Evolutionary conservation across 1,284 basidiomycete genomes (phyloP).

Genomic region (Porodaedalea pini): DNA sequence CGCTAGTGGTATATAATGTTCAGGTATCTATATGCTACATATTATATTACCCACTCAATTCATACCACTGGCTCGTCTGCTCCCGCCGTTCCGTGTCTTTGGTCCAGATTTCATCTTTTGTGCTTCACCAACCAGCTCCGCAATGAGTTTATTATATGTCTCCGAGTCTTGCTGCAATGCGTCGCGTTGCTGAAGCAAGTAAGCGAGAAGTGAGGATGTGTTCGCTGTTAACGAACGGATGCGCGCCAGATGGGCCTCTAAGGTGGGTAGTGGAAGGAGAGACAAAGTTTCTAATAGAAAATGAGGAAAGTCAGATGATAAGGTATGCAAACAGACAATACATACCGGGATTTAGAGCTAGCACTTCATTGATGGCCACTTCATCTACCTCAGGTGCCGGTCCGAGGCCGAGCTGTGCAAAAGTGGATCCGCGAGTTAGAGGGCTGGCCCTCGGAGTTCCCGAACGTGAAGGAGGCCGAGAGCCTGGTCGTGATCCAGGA

Average conservation of each 20-base stretch:
- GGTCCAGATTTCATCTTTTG: slow-evolving; percentile 67
- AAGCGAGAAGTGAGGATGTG: slow-evolving; percentile 71
- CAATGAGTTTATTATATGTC: slow-evolving; percentile 78
- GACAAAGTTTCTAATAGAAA: slow-evolving; percentile 57
- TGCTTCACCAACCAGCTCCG: slow-evolving; percentile 77
- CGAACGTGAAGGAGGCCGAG: slow-evolving; percentile 37
- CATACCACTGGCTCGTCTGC: slow-evolving; percentile 52
- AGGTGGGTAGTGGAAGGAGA: slow-evolving; percentile 59
- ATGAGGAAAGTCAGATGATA: slow-evolving; percentile 15
- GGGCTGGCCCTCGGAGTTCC: slow-evolving; percentile 51
- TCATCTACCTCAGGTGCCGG: slow-evolving; percentile 71
- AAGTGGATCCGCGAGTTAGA: slow-evolving; percentile 35
- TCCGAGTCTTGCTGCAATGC: slow-evolving; percentile 84
- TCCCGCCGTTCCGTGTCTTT: slow-evolving; percentile 36
- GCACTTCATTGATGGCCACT: slow-evolving; percentile 57
- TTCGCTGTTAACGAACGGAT: slow-evolving; percentile 67
- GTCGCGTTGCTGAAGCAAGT: slow-evolving; percentile 79
- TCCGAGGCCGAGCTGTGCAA: slow-evolving; percentile 59
- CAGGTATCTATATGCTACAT: slow-evolving; percentile 5
- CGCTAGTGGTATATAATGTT: not conserved
- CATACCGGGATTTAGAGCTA: slow-evolving; percentile 68
- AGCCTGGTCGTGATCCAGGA: slow-evolving; percentile 34
- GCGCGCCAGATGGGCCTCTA: slow-evolving; percentile 66
- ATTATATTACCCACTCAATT: slow-evolving; percentile 22
- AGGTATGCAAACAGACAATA: slow-evolving; percentile 16